Evolutionary conservation across 257 asterid species (phyloP).

Genomic region (Ballota nigra): DNA sequence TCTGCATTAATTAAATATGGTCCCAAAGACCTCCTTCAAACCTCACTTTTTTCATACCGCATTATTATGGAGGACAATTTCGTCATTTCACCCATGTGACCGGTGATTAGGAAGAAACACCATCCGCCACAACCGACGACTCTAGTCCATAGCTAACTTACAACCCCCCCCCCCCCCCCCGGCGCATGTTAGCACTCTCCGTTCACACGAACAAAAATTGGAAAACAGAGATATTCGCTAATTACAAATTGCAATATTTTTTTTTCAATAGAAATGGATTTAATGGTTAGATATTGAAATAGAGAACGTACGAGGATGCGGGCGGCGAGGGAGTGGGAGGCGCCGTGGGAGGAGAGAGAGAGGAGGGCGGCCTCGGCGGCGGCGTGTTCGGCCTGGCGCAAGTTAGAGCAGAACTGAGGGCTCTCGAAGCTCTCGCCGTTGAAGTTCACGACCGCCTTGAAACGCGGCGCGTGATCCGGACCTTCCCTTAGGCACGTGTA

Average conservation of each 20-base stretch:
- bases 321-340: constrained; percentile 72
- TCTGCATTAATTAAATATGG: constrained; percentile 36
- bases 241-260: background rate
- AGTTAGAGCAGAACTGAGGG: constrained; percentile 61
- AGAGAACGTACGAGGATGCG: constrained; percentile 49
- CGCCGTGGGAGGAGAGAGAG: constrained; percentile 57
- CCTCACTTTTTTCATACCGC: constrained; percentile 9
- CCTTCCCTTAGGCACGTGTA: constrained; percentile 76
- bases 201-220: background rate
- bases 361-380: constrained; percentile 80
- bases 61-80: constrained; percentile 20
- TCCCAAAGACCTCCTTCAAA: constrained; percentile 29
- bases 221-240: background rate
- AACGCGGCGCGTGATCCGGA: constrained; percentile 95
- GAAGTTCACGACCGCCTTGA: constrained; percentile 68
- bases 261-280: background rate
- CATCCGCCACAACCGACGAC: background rate
- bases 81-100: constrained; percentile 29
- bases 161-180: background rate
- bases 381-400: constrained; percentile 83
- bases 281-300: background rate
- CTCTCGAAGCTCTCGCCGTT: constrained; percentile 71
- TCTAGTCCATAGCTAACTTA: constrained; percentile 2
- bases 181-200: constrained; percentile 10
- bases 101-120: constrained; percentile 5